Evolutionary conservation across 495 filamentous ascomycete species (phyloP), one percentile per base, ranked within the genome.

Genomic region (Talaromyces ruber): DNA sequence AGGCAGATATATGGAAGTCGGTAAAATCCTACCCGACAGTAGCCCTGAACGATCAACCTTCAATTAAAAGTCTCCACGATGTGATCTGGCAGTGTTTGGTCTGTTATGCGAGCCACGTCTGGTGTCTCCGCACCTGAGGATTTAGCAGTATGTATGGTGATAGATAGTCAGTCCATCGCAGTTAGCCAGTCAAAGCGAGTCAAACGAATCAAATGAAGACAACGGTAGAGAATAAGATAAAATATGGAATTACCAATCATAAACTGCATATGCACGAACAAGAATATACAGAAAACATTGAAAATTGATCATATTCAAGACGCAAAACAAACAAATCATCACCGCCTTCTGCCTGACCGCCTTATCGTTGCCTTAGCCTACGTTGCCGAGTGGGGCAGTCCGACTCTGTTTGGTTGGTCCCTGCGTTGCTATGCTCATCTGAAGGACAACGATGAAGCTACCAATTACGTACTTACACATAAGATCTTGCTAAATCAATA

Each of bases 291-390:
- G n/a, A 47, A 47, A 47, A 47, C 8, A 21, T 47, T 32, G n/a
- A n/a, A n/a, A 4, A 4, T 32, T 32, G 30, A 32, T 4, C 9
- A 4, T 32, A 9, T 32, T 32, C 30, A 32, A 18, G 28, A 57
- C 32, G 24, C 26, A 30, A 57, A 57, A 57, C 54, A 57, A 57
- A 57, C 54, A 57, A 34, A 57, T 57, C 54, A 30, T 57, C 29
- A 30, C 54, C 28, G 54, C 29, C 16, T 30, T 22, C 26, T 18
- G 54, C 54, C 54, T 57, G 26, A 57, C 26, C 29, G 54, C 54
- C 54, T 57, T 57, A 39, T 39, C 34, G 54, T 54, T 54, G 51
- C 51, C 51, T 54, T 25, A 54, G 51, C n/a, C 51, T 28, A 54
- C 51, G 47, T 52, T 18, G 18, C 21, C 47, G 24, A 25, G 51